Percentiles rank a stretch among this genome's conserved stretches.
Evolutionary conservation across 192 early-diverging fungal genomes (phyloP).

Genomic region (Podila minutissima): DNA sequence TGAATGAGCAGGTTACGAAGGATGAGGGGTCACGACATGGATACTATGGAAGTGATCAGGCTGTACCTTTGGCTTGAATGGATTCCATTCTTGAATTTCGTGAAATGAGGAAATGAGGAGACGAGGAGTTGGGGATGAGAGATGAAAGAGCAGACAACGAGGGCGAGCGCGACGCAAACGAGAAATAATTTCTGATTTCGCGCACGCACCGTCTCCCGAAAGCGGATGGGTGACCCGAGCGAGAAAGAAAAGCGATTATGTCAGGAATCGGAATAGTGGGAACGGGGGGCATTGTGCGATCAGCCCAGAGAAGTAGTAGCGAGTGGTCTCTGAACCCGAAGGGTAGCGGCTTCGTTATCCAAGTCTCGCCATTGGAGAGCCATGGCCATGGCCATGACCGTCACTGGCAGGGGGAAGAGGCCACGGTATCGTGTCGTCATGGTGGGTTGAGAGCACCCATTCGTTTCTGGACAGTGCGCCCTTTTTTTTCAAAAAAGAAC

Average conservation of each 20-base stretch:
- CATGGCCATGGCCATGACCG: too few species aligned
- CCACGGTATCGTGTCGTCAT: too few species aligned
- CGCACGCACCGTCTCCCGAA: neutral
- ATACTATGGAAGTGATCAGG: too few species aligned
- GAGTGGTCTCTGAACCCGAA: neutral
- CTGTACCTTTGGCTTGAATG: slow-evolving; percentile 35
- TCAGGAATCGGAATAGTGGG: neutral
- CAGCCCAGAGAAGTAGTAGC: neutral
- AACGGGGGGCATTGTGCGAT: too few species aligned
- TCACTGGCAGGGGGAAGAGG: too few species aligned
- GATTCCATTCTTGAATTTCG: slow-evolving; percentile 19
- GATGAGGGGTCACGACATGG: neutral
- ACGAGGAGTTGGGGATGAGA: neutral
- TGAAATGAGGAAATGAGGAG: too few species aligned
- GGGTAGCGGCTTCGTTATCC: neutral
- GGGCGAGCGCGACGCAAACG: neutral
- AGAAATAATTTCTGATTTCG: neutral
- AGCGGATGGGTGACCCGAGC: neutral
- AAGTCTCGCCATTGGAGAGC: too few species aligned
- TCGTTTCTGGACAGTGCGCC: too few species aligned
- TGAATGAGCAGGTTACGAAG: too few species aligned
- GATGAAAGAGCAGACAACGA: neutral
- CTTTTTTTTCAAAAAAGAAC: too few species aligned
- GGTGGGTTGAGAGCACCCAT: too few species aligned
- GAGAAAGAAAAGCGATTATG: neutral